Percentiles rank a stretch among this genome's conserved stretches.
Evolutionary conservation across 441 rosid genomes (phyloP).

Genomic region (Eugenia klotzschiana): DNA sequence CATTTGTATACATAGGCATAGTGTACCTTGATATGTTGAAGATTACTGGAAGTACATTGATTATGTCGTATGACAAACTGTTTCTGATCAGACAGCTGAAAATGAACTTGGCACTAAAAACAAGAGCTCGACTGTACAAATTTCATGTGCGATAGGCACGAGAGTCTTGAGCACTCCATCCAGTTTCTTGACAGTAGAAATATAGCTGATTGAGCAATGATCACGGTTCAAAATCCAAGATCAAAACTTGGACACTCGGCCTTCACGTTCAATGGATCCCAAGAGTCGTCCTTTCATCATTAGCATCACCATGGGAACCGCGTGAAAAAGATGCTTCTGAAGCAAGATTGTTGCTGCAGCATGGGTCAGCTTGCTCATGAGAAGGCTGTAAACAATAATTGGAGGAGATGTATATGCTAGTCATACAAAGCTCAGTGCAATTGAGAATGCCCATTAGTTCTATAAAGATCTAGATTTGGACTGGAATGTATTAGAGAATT

Average conservation of each 20-base stretch:
- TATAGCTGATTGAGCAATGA: neutral
- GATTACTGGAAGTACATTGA: neutral
- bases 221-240: slow-evolving; percentile 31
- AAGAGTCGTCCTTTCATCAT: neutral
- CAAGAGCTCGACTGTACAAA: neutral
- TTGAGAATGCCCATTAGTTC: neutral
- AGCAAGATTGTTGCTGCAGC: neutral
- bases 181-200: neutral
- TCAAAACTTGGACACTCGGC: slow-evolving; percentile 31
- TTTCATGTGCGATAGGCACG: neutral
- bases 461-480: neutral
- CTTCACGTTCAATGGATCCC: slow-evolving; percentile 1
- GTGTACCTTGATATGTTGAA: neutral
- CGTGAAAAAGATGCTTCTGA: neutral
- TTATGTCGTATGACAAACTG: neutral
- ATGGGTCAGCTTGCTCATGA: neutral
- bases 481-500: neutral
- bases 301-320: neutral
- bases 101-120: neutral
- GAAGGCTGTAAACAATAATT: neutral
- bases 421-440: neutral
- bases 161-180: neutral
- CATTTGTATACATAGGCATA: neutral
- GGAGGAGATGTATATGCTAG: neutral
- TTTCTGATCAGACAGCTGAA: neutral